phyloP scores from a whole-genome alignment of 2,329 filamentous ascomycete species.

The Chalaropsis thielavioides region DNA sequence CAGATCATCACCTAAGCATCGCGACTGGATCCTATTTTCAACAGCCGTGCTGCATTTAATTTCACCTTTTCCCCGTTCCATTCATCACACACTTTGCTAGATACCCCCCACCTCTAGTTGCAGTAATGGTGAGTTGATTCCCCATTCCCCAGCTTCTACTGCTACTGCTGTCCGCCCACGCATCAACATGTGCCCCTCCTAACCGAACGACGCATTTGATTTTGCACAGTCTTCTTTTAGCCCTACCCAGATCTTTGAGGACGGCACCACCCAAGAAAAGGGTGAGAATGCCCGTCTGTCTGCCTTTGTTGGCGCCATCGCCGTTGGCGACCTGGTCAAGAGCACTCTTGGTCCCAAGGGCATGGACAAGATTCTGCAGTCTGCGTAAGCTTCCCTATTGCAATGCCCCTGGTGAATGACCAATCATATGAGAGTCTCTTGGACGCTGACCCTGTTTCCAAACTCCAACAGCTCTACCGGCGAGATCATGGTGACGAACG shows the following conservation, averaged over 20 bases:
- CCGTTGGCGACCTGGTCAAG: conserved; percentile 93
- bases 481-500: conserved; percentile 97
- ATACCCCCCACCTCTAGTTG: conserved; percentile 11
- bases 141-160: neutral
- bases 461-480: conserved; percentile 57
- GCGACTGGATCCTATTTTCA: conserved; percentile 12
- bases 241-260: conserved; percentile 94
- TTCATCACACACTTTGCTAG: conserved; percentile 1
- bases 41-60: conserved; percentile 6
- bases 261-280: conserved; percentile 94
- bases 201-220: conserved; percentile 1
- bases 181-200: conserved; percentile 15
- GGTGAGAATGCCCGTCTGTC: conserved; percentile 97
- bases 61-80: neutral
- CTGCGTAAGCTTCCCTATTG: conserved; percentile 49
- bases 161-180: neutral
- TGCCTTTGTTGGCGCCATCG: conserved; percentile 97
- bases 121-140: conserved; percentile 15
- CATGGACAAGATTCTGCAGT: conserved; percentile 97
- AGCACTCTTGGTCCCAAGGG: conserved; percentile 93
- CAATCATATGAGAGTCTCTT: conserved; percentile 1
- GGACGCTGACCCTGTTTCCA: neutral
- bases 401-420: neutral
- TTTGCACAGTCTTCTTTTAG: conserved; percentile 43
- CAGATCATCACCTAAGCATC: conserved; percentile 15